Percentiles rank a stretch among this genome's conserved stretches.
These are phyloP conservation scores for Amaranthus cruentus DNA, from an alignment of 148 eudicot species.

Conservation along the genomic window DNA sequence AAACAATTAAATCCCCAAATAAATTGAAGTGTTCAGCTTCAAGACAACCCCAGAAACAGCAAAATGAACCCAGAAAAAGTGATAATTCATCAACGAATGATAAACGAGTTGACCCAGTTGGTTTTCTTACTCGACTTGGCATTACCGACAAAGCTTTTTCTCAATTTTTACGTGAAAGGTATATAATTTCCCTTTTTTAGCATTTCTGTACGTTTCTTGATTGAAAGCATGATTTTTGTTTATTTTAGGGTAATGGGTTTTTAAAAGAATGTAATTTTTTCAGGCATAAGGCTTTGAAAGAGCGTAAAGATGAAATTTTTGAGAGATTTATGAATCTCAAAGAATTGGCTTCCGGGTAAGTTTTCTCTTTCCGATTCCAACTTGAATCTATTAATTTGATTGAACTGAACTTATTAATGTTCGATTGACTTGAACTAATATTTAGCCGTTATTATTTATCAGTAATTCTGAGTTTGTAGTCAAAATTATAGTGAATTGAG, in stretches of 20 bases:
- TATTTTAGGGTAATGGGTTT: background rate
- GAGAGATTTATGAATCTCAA: conserved; percentile 54
- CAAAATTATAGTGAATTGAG: too few species aligned
- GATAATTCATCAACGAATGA: conserved; percentile 18
- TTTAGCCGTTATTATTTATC: too few species aligned
- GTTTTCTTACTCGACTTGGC: conserved; percentile 57
- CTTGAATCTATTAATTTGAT: background rate
- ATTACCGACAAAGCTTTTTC: conserved; percentile 65
- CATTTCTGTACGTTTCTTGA: background rate
- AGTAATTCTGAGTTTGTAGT: too few species aligned
- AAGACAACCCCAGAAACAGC: conserved; percentile 26
- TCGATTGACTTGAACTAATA: background rate
- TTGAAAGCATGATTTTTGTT: background rate
- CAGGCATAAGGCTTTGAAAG: conserved; percentile 86
- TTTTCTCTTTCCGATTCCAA: background rate
- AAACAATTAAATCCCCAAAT: conserved; percentile 9
- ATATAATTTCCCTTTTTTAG: background rate
- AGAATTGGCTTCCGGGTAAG: conserved; percentile 88
- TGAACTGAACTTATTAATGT: too few species aligned
- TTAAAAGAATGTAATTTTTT: conserved; percentile 9
- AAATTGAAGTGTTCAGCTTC: conserved; percentile 45
- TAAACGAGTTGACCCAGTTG: conserved; percentile 84
- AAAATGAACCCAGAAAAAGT: conserved; percentile 26
- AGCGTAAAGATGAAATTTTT: conserved; percentile 66
- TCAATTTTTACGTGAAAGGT: conserved; percentile 93